Evolutionary conservation across 768 basidiomycete genomes (phyloP).

Genomic region (Leccinum disarticulatum): DNA sequence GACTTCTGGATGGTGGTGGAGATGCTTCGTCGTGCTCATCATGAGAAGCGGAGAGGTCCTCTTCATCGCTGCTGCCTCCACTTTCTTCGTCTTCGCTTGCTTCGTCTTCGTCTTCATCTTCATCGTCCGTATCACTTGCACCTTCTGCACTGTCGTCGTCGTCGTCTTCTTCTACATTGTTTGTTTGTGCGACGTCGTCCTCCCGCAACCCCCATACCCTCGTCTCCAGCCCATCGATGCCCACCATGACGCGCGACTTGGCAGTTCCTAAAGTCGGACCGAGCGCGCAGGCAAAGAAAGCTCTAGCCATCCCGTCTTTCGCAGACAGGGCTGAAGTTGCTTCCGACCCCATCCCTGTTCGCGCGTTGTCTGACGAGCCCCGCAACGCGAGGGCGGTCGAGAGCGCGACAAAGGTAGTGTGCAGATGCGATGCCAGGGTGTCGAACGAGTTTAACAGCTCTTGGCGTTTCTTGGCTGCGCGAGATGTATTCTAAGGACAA

Average conservation of each 20-base stretch:
- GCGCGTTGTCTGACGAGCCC: conserved; percentile 6
- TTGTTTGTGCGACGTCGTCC: conserved; percentile 31
- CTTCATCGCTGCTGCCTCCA: conserved; percentile 11
- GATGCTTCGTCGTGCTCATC: conserved; percentile 5
- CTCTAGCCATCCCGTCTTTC: conserved; percentile 29
- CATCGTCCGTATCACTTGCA: conserved; percentile 2
- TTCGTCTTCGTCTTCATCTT: conserved; percentile 5
- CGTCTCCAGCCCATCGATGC: conserved; percentile 62
- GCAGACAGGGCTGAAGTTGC: neutral
- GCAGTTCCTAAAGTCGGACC: conserved; percentile 65
- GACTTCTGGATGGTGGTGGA: conserved; percentile 26
- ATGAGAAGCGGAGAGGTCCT: conserved; percentile 6
- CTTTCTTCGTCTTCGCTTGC: conserved; percentile 11
- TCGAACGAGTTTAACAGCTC: conserved; percentile 69
- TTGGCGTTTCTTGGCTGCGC: conserved; percentile 55
- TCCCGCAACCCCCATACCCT: conserved; percentile 33
- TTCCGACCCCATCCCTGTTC: neutral
- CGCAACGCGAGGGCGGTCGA: conserved; percentile 62
- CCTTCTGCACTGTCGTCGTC: neutral
- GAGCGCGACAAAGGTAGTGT: conserved; percentile 71
- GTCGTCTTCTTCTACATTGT: neutral
- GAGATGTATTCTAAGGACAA: conserved; percentile 39
- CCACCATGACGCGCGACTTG: conserved; percentile 59
- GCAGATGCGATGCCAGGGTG: conserved; percentile 68
- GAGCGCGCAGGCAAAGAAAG: conserved; percentile 61